Conservation (phyloP, 1,139 yeast species). For the Pichia sp. region DNA sequence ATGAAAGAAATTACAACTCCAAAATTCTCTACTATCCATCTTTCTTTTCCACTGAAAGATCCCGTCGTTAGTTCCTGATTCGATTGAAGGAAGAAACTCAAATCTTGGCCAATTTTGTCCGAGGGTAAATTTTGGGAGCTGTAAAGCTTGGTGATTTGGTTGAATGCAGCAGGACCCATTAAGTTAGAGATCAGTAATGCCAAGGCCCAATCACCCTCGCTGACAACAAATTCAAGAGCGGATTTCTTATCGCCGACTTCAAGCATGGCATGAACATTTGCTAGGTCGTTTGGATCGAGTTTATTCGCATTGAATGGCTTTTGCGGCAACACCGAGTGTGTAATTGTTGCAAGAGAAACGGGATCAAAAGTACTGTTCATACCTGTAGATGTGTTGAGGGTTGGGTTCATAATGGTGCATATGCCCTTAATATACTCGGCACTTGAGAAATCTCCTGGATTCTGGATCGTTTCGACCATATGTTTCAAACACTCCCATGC, state of each 20-base stretch:
- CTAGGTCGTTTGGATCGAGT: constrained; percentile 16
- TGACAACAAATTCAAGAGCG: constrained; percentile 59
- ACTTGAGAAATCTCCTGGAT: constrained; percentile 20
- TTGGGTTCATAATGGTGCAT: constrained; percentile 22
- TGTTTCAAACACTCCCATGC: constrained; percentile 23
- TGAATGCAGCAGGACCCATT: constrained; percentile 56
- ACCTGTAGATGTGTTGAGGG: constrained; percentile 10
- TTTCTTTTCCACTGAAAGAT: constrained; percentile 21
- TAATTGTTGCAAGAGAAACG: constrained; percentile 11
- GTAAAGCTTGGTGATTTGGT: constrained; percentile 47
- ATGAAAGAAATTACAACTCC: constrained; percentile 24
- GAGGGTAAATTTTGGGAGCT: constrained; percentile 34
- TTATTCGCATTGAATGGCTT: constrained; percentile 21
- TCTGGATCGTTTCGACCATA: constrained; percentile 18
- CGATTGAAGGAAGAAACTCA: constrained; percentile 24
- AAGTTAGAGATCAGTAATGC: constrained; percentile 66
- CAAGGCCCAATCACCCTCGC: constrained; percentile 69
- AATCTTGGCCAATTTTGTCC: constrained; percentile 22
- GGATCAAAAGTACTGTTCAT: constrained; percentile 14
- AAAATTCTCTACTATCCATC: constrained; percentile 25
- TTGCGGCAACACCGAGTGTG: constrained; percentile 8
- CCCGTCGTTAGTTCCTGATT: constrained; percentile 9
- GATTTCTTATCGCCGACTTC: constrained; percentile 59
- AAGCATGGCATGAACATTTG: constrained; percentile 30
- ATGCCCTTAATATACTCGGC: constrained; percentile 16